Evolutionary conservation across 306 rosid species (phyloP), one percentile per base, ranked within the genome.

Genomic region (Fragaria iinumae): DNA sequence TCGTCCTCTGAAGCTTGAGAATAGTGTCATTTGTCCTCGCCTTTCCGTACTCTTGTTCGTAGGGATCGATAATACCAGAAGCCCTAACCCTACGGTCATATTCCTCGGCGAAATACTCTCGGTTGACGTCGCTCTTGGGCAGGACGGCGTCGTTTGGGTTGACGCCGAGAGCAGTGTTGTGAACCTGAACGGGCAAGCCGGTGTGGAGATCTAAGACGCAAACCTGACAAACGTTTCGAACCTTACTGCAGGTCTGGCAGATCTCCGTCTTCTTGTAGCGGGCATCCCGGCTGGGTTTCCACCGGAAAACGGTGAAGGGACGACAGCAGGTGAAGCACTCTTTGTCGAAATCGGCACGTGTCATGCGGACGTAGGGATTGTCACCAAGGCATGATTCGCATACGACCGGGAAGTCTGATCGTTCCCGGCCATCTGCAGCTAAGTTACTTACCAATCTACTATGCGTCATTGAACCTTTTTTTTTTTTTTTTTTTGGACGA

Each of bases 281-380:
- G 20, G 98, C 96, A 69, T 93, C 95, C 13, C 93, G 89, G 49
- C 98, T 95, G 18, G 96, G 96, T 52, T 93, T 91, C 98, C 98
- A 93, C 80, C 96, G 77, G 78, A 93, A 93, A 72, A 93, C 96
- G 13, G 98, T 93, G 81, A 93, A 93, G 6, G 98, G 98, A 53
- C 98, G 82, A 8, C 96, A 91, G 80, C 96, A 93, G 76, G 88
- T 93, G 86, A 89, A 88, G 89, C 98, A 93, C 83, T 93, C 98
- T 80, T 93, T 93, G 79, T 86, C 93, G 86, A 84, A 90, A 62
- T 92, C 89, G 3, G 91, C 90, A 65, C 34, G 86, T 6, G 97
- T 88, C 96, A 49, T 49, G 55, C 55, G 55, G 7, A 49, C 55
- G 55, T 49, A 49, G 55, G 55, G 55, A 49, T 49, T 49, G 55